Evolutionary conservation across 2,329 filamentous ascomycete species (phyloP).

Genomic region (Fusarium sp.): DNA sequence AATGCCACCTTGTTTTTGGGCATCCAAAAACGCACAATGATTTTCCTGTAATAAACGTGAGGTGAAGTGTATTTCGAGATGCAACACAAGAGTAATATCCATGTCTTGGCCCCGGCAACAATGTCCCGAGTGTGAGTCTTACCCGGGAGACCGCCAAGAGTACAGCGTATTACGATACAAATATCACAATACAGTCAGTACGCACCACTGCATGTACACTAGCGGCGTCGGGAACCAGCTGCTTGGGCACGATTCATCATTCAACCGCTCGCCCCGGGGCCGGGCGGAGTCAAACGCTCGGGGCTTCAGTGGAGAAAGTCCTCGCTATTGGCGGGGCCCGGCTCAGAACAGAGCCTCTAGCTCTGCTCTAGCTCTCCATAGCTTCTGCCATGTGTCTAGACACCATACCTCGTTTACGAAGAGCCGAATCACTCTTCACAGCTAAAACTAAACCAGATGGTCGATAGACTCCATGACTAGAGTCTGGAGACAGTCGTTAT

Average conservation of each 20-base stretch:
- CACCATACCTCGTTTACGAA: constrained; percentile 15
- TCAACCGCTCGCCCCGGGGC: constrained; percentile 26
- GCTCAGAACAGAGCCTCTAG: constrained; percentile 44
- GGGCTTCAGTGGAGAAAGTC: constrained; percentile 23
- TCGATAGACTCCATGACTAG: constrained; percentile 4
- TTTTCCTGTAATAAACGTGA: constrained; percentile 10
- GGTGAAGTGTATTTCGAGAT: constrained; percentile 13
- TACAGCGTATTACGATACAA: constrained; percentile 3
- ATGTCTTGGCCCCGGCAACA: constrained; percentile 39
- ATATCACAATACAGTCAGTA: no score
- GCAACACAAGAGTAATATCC: constrained; percentile 7
- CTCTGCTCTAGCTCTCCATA: constrained; percentile 31
- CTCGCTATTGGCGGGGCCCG: constrained; percentile 25
- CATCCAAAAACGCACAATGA: constrained; percentile 29
- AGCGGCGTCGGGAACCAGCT: constrained; percentile 27
- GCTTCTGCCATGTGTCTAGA: not conserved
- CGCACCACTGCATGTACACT: constrained; percentile 1
- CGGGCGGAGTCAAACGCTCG: constrained; percentile 19
- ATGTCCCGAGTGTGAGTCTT: constrained; percentile 38
- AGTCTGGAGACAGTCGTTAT: constrained; percentile 9
- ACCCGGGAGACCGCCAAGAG: constrained; percentile 25
- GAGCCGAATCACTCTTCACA: constrained; percentile 22
- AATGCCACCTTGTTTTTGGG: constrained; percentile 50
- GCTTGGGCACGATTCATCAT: constrained; percentile 27
- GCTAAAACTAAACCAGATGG: constrained; percentile 13